Evolutionary conservation across 352 stramenopile genomes (phyloP).

Genomic region (Plasmopara halstedii): DNA sequence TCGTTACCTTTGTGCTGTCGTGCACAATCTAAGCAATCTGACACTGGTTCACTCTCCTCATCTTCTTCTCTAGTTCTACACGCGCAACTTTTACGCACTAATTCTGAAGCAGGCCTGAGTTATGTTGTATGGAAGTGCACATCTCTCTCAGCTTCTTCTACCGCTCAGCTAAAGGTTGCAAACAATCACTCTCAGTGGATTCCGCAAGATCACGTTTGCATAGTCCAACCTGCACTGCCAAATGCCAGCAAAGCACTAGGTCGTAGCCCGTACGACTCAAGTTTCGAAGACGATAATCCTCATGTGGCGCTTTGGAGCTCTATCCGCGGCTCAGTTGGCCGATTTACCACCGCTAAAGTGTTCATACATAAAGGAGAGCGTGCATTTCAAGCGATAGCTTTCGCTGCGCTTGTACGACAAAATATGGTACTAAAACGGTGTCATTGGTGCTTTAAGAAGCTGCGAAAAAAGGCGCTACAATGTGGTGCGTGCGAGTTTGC

Average conservation of each 20-base stretch:
- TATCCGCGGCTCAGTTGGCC: constrained; percentile 12
- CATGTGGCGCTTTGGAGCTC: constrained; percentile 18
- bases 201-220: constrained; percentile 5
- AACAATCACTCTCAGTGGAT: constrained; percentile 21
- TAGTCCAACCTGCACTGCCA: constrained; percentile 3
- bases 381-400: constrained; percentile 35
- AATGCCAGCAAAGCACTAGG: constrained; percentile 10
- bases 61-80: constrained; percentile 7
- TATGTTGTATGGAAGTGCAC: constrained; percentile 20
- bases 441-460: constrained; percentile 51
- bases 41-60: background rate
- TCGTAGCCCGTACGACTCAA: constrained; percentile 3
- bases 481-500: constrained; percentile 45
- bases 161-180: background rate
- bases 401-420: constrained; percentile 43
- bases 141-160: background rate
- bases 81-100: constrained; percentile 12
- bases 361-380: constrained; percentile 21
- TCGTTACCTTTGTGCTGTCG: constrained; percentile 16
- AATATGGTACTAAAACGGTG: constrained; percentile 22
- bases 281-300: constrained; percentile 18
- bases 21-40: background rate
- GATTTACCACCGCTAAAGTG: constrained; percentile 27
- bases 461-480: constrained; percentile 40
- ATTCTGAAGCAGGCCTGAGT: constrained; percentile 9